Percentiles rank a stretch among this genome's conserved stretches.
These are phyloP conservation scores for Capronia americana DNA, from an alignment of 2,329 filamentous ascomycete species.

Conservation along the genomic window DNA sequence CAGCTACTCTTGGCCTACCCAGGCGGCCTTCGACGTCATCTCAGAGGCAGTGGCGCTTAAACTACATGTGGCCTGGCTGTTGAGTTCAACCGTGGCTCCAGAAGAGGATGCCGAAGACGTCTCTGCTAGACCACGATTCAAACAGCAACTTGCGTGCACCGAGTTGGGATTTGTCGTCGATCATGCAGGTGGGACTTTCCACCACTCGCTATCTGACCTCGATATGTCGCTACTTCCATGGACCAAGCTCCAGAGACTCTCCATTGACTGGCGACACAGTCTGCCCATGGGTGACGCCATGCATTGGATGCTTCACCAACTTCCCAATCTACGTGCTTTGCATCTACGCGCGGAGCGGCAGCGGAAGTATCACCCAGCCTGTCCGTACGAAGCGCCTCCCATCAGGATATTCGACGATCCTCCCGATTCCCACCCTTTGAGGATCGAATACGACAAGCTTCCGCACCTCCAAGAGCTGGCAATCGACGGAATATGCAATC, in stretches of 20 bases:
- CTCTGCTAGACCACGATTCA: neutral
- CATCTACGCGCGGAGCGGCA: conserved; percentile 26
- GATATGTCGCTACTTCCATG: conserved; percentile 26
- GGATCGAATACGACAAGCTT: conserved; percentile 30
- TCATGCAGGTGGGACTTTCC: neutral
- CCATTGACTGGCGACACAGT: conserved; percentile 25
- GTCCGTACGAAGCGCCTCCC: conserved; percentile 19
- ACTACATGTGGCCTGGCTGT: conserved; percentile 30
- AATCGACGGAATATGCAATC: conserved; percentile 38
- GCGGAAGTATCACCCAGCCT: conserved; percentile 24
- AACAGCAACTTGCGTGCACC: conserved; percentile 13
- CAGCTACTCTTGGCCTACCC: neutral
- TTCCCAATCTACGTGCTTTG: conserved; percentile 30
- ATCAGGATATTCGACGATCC: conserved; percentile 15
- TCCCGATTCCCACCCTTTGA: conserved; percentile 17
- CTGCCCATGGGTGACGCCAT: conserved; percentile 27
- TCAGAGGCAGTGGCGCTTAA: conserved; percentile 25
- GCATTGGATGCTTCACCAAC: conserved; percentile 19
- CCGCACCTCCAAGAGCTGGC: conserved; percentile 32
- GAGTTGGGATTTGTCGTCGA: conserved; percentile 22
- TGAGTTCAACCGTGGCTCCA: neutral
- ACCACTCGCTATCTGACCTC: conserved; percentile 17
- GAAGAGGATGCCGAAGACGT: neutral
- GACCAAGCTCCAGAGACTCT: conserved; percentile 21
- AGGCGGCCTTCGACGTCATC: conserved; percentile 25